Percentiles rank a stretch among this genome's conserved stretches.
Evolutionary conservation across 1,284 basidiomycete species (phyloP).

Genomic region (Pterula multifida): DNA sequence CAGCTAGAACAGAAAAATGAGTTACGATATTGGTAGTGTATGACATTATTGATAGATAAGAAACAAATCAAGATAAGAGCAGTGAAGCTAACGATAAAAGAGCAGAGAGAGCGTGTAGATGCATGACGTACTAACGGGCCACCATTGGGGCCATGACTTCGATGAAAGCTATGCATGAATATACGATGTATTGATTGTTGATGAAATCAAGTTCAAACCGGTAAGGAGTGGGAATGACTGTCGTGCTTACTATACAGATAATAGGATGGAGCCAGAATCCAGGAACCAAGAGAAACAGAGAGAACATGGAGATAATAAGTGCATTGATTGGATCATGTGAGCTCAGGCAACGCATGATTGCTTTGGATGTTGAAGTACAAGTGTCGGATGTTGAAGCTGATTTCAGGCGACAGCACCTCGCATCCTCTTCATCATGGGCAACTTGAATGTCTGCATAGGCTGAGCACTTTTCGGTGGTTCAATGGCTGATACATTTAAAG

Average conservation of each 20-base stretch:
- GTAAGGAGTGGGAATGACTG: background rate
- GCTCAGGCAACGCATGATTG: background rate
- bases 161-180: background rate
- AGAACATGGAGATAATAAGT: background rate
- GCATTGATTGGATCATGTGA: background rate
- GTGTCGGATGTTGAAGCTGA: background rate
- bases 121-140: background rate
- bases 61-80: background rate
- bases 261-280: background rate
- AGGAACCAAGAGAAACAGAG: background rate
- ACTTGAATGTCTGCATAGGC: slow-evolving; percentile 31
- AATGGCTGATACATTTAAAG: slow-evolving; percentile 13
- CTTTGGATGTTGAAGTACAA: background rate
- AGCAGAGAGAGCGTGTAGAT: background rate
- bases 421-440: slow-evolving; percentile 13
- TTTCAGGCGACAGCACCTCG: background rate
- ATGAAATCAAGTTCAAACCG: background rate
- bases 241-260: too few relatives aligned
- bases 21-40: background rate
- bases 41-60: background rate
- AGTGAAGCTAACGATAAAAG: background rate
- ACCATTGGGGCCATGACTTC: background rate
- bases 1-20: background rate
- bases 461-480: slow-evolving; percentile 34
- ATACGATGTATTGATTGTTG: background rate